Conservation (phyloP, 2,329 filamentous ascomycete species). For the Cercospora citrullina region DNA sequence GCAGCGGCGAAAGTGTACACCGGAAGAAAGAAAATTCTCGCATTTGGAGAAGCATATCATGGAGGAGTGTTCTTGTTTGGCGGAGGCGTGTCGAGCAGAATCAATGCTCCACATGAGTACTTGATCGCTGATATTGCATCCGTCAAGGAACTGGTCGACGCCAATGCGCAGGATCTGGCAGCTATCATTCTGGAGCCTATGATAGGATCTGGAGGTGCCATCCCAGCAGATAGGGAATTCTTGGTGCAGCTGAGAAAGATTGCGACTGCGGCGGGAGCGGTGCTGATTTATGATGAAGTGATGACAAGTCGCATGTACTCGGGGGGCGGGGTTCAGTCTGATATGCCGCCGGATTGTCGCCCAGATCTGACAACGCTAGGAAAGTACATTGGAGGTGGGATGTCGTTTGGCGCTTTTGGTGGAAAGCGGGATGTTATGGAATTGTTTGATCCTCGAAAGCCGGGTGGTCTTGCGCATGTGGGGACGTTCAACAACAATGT, state of each 20-base stretch:
- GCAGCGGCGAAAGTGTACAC: constrained; percentile 55
- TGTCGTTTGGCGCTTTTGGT: constrained; percentile 67
- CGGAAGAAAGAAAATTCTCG: constrained; percentile 48
- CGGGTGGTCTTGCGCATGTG: constrained; percentile 53
- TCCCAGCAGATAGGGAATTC: constrained; percentile 55
- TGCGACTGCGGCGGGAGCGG: constrained; percentile 52
- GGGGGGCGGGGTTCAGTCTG: constrained; percentile 49
- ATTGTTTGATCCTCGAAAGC: constrained; percentile 54
- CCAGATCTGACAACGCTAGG: constrained; percentile 66
- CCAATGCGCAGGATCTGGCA: constrained; percentile 50
- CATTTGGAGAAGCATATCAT: constrained; percentile 56
- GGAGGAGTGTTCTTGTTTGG: constrained; percentile 55
- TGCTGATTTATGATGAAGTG: constrained; percentile 71
- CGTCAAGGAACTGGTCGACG: constrained; percentile 46
- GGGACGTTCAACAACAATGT: constrained; percentile 71
- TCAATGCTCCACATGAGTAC: constrained; percentile 54
- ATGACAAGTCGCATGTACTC: constrained; percentile 63
- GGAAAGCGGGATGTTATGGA: constrained; percentile 61
- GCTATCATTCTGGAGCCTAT: constrained; percentile 67
- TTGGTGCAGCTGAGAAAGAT: constrained; percentile 52
- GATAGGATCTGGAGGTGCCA: constrained; percentile 63
- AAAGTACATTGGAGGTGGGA: constrained; percentile 67
- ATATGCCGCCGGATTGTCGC: constrained; percentile 45
- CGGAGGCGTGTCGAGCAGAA: constrained; percentile 16
- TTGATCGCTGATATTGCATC: constrained; percentile 57